A percentile compares a stretch with the other conserved stretches of the same genome.
Evolutionary conservation across 768 basidiomycete species (phyloP).

Genomic region (Naematelia aurantialba): DNA sequence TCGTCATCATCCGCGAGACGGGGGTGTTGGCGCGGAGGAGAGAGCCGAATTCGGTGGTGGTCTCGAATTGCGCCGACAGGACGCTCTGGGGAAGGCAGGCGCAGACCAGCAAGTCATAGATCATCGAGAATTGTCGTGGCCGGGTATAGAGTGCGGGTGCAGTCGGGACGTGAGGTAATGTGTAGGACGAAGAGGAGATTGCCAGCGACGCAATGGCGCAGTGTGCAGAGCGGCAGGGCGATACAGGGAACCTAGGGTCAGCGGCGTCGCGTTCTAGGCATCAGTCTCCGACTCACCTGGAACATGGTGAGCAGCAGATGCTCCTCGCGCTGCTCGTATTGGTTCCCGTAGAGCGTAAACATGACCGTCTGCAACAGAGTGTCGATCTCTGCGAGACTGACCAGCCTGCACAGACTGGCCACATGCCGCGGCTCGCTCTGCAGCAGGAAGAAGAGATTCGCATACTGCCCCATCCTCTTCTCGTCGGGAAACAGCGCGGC

Average conservation of each 20-base stretch:
- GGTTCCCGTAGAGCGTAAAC: constrained; percentile 99
- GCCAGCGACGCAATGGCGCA: no score
- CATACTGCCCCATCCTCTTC: constrained; percentile 82
- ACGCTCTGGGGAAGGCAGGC: constrained; percentile 75
- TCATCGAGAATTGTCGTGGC: background rate
- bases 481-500: constrained; percentile 82
- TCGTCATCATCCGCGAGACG: constrained; percentile 99
- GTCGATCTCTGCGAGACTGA: constrained; percentile 94
- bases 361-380: constrained; percentile 99
- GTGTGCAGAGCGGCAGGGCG: no score
- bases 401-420: constrained; percentile 91
- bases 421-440: constrained; percentile 97
- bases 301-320: constrained; percentile 99
- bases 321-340: constrained; percentile 97
- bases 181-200: background rate
- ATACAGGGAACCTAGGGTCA: background rate
- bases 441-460: constrained; percentile 96
- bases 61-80: constrained; percentile 97
- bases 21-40: constrained; percentile 97
- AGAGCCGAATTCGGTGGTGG: constrained; percentile 97
- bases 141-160: background rate
- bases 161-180: background rate
- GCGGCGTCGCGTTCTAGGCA: background rate
- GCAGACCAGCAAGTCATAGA: background rate
- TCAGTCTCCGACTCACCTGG: constrained; percentile 51